These are phyloP conservation scores for Stagonosporopsis vannaccii DNA, from an alignment of 2,329 filamentous ascomycete species.

Conservation along the genomic window DNA sequence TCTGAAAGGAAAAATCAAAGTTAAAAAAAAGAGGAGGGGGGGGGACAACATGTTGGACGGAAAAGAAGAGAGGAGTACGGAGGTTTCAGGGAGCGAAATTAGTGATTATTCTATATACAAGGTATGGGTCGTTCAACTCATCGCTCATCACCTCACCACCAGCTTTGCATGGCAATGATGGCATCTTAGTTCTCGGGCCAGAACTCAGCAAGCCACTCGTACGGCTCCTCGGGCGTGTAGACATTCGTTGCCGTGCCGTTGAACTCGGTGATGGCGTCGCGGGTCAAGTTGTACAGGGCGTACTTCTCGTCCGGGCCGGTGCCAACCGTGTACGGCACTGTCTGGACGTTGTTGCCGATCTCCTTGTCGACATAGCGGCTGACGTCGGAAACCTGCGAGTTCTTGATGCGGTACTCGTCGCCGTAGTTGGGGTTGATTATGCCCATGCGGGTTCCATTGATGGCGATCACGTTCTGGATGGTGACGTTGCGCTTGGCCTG, in stretches of 20 bases:
- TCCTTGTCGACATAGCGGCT: conserved; percentile 35
- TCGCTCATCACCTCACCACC: background rate
- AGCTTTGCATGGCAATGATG: too few relatives aligned
- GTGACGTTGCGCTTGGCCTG: conserved; percentile 38
- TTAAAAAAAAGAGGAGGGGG: too few relatives aligned
- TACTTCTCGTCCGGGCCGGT: conserved; percentile 38
- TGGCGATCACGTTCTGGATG: conserved; percentile 35
- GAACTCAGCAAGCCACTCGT: conserved; percentile 33
- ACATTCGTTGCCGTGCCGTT: conserved; percentile 27
- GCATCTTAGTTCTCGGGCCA: conserved; percentile 21
- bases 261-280: conserved; percentile 32
- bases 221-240: conserved; percentile 31
- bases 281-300: conserved; percentile 34
- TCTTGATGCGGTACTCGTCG: conserved; percentile 36
- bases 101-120: conserved; percentile 8
- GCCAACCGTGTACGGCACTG: conserved; percentile 34
- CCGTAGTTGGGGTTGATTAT: conserved; percentile 38
- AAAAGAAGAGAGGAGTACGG: too few relatives aligned
- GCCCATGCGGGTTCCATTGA: conserved; percentile 37
- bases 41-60: too few relatives aligned
- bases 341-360: conserved; percentile 38
- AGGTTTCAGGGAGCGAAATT: background rate
- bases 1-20: background rate
- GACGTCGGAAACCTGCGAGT: conserved; percentile 28
- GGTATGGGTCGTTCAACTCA: background rate